Evolutionary conservation across 2,329 filamentous ascomycete genomes (phyloP).

Genomic region (Pseudovirgaria hyperparasitica): DNA sequence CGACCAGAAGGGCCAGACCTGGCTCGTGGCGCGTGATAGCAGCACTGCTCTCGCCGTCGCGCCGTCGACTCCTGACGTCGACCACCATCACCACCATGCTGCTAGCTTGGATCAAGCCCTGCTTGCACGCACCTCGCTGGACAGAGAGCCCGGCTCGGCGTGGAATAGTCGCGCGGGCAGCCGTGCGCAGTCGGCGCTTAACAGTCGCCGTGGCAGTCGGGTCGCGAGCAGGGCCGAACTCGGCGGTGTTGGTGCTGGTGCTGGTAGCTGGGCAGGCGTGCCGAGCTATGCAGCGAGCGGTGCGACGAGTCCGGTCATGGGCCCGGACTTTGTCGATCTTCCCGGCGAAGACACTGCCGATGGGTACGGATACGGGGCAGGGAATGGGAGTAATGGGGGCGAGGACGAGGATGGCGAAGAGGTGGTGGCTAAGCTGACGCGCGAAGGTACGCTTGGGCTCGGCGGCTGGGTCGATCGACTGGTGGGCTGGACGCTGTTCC

Average conservation of each 20-base stretch:
- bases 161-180: slow-evolving; percentile 24
- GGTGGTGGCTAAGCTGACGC: slow-evolving; percentile 39
- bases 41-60: slow-evolving; percentile 31
- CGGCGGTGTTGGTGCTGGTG: no score
- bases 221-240: slow-evolving; percentile 24
- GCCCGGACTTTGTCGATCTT: slow-evolving; percentile 43
- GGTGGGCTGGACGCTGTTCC: slow-evolving; percentile 45
- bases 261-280: slow-evolving; percentile 17
- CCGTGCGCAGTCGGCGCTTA: slow-evolving; percentile 25
- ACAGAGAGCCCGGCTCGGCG: slow-evolving; percentile 8
- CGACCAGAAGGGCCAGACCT: slow-evolving; percentile 50
- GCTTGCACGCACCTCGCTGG: not conserved
- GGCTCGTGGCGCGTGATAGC: slow-evolving; percentile 43
- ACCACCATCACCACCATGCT: not conserved
- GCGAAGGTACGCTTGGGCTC: slow-evolving; percentile 40
- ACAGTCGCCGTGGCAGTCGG: slow-evolving; percentile 19
- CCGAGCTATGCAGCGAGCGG: slow-evolving; percentile 13
- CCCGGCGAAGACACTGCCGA: not conserved
- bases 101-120: not conserved
- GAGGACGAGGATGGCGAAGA: slow-evolving; percentile 36
- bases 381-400: slow-evolving; percentile 24
- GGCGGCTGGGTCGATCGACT: slow-evolving; percentile 45
- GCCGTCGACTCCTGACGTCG: no score
- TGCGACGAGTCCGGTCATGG: slow-evolving; percentile 16
- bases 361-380: slow-evolving; percentile 15